Percentiles rank a stretch among this genome's conserved stretches.
These are phyloP conservation scores for Fraxinus dipetala DNA, from an alignment of 305 asterid species.

Conservation along the genomic window DNA sequence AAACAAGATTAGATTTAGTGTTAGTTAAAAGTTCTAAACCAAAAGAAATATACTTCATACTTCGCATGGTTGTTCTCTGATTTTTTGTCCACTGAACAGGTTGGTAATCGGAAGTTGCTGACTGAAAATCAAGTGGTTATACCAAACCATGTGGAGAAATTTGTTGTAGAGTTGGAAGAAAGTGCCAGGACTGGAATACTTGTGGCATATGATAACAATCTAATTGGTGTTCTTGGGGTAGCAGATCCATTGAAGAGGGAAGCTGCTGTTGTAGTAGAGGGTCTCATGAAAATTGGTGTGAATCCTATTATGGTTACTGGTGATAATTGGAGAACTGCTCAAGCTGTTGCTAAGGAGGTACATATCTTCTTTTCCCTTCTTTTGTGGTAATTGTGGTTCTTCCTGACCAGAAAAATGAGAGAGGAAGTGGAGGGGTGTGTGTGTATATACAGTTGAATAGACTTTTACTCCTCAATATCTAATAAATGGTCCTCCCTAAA, in stretches of 20 bases:
- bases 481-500: neutral
- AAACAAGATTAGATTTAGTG: neutral
- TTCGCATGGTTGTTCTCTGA: constrained; percentile 14
- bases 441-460: neutral
- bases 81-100: constrained; percentile 40
- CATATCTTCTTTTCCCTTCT: constrained; percentile 22
- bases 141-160: constrained; percentile 59
- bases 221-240: constrained; percentile 88
- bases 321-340: constrained; percentile 98
- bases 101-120: constrained; percentile 88
- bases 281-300: constrained; percentile 89
- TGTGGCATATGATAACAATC: constrained; percentile 54
- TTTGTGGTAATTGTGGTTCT: neutral
- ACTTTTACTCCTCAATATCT: neutral
- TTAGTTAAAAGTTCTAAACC: neutral
- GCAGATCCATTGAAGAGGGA: constrained; percentile 97
- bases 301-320: constrained; percentile 96
- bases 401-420: neutral
- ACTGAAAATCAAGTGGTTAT: constrained; percentile 54
- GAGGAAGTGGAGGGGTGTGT: neutral
- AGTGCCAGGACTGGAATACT: constrained; percentile 90
- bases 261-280: constrained; percentile 92
- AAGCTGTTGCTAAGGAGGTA: constrained; percentile 98
- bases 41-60: neutral
- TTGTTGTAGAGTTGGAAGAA: constrained; percentile 87